A percentile compares a stretch with the other conserved stretches of the same genome.
These are phyloP conservation scores for Mycosphaerella arachidis DNA, from an alignment of 2,329 filamentous ascomycete species.

Conservation along the genomic window DNA sequence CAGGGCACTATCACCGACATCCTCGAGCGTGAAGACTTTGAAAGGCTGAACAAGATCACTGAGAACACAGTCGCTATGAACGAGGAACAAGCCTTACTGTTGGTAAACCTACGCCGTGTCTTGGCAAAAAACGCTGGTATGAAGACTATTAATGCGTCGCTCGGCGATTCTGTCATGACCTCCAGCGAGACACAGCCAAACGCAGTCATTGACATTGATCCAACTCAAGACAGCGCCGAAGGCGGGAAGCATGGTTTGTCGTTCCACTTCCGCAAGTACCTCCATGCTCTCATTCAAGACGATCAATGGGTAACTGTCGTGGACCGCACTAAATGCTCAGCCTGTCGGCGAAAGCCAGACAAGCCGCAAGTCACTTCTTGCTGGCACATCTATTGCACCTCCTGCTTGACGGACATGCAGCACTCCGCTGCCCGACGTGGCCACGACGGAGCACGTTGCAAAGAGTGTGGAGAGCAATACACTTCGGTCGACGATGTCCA, in stretches of 20 bases:
- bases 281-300: conserved; percentile 34
- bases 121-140: conserved; percentile 10
- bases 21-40: conserved; percentile 43
- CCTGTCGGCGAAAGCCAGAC: conserved; percentile 40
- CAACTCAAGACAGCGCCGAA: conserved; percentile 7
- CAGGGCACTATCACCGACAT: conserved; percentile 45
- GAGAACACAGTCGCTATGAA: conserved; percentile 11
- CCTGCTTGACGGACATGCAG: conserved; percentile 41
- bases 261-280: conserved; percentile 40
- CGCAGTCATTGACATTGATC: conserved; percentile 14
- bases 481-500: conserved; percentile 9
- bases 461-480: conserved; percentile 33
- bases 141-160: conserved; percentile 17
- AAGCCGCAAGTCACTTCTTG: conserved; percentile 48
- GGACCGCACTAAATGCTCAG: conserved; percentile 37
- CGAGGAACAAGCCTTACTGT: conserved; percentile 7
- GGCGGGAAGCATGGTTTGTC: conserved; percentile 37
- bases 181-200: conserved; percentile 15
- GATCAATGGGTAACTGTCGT: conserved; percentile 36
- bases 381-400: conserved; percentile 52
- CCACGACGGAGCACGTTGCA: conserved; percentile 29
- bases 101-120: conserved; percentile 21
- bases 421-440: conserved; percentile 28
- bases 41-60: conserved; percentile 33
- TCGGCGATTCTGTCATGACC: conserved; percentile 17